Evolutionary conservation across 2,329 filamentous ascomycete species (phyloP).

Genomic region (Fusarium palustre): DNA sequence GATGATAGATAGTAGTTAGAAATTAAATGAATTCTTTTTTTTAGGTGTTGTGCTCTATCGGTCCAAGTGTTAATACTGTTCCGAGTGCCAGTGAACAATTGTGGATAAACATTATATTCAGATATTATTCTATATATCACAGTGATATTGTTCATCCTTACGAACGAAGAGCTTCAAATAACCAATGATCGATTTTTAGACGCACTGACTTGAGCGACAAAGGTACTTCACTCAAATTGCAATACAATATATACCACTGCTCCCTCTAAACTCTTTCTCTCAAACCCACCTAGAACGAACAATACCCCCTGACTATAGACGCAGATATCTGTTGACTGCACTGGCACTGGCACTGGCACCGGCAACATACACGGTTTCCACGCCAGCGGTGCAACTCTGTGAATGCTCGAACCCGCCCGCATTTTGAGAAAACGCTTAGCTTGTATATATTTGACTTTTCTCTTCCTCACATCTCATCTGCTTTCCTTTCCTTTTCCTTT

Average conservation of each 20-base stretch:
- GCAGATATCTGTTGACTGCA: not conserved
- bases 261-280: not conserved
- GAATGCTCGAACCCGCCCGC: not conserved
- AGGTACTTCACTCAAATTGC: not conserved
- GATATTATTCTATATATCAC: constrained; percentile 7
- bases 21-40: not conserved
- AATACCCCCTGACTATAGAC: not conserved
- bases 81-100: not conserved
- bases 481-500: not conserved
- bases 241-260: not conserved
- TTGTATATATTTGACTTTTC: not conserved
- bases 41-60: not conserved
- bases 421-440: not conserved
- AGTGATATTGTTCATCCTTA: constrained; percentile 1
- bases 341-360: constrained; percentile 1
- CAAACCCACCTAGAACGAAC: not conserved
- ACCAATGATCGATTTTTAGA: not conserved
- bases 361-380: constrained; percentile 5
- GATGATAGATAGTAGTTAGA: not conserved
- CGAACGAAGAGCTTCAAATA: not conserved
- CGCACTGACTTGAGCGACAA: not conserved
- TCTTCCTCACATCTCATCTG: not conserved
- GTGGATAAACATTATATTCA: not conserved
- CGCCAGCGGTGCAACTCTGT: not conserved
- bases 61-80: not conserved